phyloP scores from a whole-genome alignment of 2,329 filamentous ascomycete species.

The Epichloe baconii region DNA sequence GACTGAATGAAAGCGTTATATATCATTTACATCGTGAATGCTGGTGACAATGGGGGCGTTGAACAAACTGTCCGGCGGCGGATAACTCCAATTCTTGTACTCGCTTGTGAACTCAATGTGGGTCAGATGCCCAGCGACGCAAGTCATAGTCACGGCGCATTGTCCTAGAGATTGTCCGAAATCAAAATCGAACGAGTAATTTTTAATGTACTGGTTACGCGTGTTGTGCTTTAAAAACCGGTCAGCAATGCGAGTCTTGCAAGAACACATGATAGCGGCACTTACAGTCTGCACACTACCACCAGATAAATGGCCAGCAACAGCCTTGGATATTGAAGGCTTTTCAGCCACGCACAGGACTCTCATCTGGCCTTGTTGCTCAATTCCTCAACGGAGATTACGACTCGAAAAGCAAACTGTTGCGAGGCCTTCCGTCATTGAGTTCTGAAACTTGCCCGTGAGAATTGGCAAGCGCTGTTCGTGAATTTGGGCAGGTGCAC shows the following conservation, averaged over 20 bases:
- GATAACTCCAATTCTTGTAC: slow-evolving; percentile 70
- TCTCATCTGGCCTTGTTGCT: slow-evolving; percentile 24
- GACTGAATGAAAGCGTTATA: neutral
- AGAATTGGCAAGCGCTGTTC: neutral
- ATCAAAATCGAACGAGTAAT: slow-evolving; percentile 83
- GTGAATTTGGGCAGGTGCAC: neutral
- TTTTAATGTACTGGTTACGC: slow-evolving; percentile 71
- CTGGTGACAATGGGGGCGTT: slow-evolving; percentile 60
- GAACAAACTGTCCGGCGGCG: slow-evolving; percentile 68
- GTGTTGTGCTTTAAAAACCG: slow-evolving; percentile 45
- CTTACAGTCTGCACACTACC: slow-evolving; percentile 57
- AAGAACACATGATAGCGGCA: neutral
- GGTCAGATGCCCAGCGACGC: slow-evolving; percentile 79
- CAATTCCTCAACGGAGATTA: neutral
- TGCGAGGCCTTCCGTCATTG: neutral
- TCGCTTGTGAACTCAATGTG: slow-evolving; percentile 61
- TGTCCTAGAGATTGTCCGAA: slow-evolving; percentile 70
- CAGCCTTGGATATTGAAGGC: slow-evolving; percentile 89
- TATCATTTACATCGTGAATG: slow-evolving; percentile 46
- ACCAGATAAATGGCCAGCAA: slow-evolving; percentile 78
- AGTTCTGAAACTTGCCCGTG: neutral
- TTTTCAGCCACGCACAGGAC: slow-evolving; percentile 50
- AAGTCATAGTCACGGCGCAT: slow-evolving; percentile 86
- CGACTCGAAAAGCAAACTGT: neutral
- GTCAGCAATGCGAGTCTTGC: slow-evolving; percentile 10